Base-by-base conservation (phyloP, 2,329 filamentous ascomycete species). In the Fusarium sp. region DNA sequence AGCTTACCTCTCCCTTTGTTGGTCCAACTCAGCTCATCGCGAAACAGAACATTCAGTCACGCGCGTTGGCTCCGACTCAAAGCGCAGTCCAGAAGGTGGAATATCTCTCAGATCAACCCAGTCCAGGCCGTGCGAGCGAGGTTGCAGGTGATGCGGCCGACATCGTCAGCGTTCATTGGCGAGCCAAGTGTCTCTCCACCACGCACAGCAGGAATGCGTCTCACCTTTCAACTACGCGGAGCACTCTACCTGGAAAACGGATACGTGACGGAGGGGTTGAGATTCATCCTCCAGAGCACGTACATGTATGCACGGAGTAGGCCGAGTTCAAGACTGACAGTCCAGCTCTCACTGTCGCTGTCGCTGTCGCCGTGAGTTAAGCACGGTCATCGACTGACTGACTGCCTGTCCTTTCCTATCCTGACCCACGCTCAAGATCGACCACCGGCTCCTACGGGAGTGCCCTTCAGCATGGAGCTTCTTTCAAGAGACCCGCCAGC, bases 51-150 rank as follows among this genome's bases (percentile, higher is more conserved):
- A 23, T 7, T n/a, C 31, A 53, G 62, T 57, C 63, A 53, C 34
- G 29, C 58, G 58, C 70, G 56, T 58, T 58, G 58, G 60, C 42
- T 33, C 61, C 58, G 53, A 72, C 64, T 64, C 62, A 71, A 69
- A 54, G 31, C 53, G 42, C 54, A 69, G 62, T 71, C 66, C 55
- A 55, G 23, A 61, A 54, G 34, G 50, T 42, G 25, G 58, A 61
- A 63, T 50, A 49, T 67, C 57, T 69, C 60, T 72, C 65, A 69
- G 38, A 40, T 46, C 56, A 54, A 61, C 38, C 50, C 46, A 38
- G 49, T 27, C 53, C 42, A 58, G 69, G 58, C 61, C 67, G 60
- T 70, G 63, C 63, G 68, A 69, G 62, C 59, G 56, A 72, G 68
- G 59, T 58, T 63, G 64, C 62, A 69, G 58, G 60, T 66, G 58